phyloP scores from a whole-genome alignment of 2,329 filamentous ascomycete genomes.

The Fusarium pseudonygamai region DNA sequence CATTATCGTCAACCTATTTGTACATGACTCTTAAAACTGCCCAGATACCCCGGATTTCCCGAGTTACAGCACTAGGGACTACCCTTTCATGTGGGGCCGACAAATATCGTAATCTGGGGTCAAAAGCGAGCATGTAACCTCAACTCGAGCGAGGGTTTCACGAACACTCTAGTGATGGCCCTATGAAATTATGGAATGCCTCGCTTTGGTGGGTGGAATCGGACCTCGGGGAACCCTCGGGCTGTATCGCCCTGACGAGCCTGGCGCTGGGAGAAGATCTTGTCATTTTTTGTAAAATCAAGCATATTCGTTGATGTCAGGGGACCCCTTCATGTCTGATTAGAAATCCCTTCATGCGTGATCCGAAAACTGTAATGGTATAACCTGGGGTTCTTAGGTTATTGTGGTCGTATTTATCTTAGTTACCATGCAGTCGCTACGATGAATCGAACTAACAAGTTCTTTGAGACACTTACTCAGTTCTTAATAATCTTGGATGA shows the following conservation, averaged over 20 bases:
- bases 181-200: rapidly evolving
- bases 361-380: too few species aligned
- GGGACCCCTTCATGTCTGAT: rapidly evolving
- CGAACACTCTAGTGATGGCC: rapidly evolving
- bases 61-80: neutral
- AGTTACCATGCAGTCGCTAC: neutral
- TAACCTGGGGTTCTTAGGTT: rapidly evolving
- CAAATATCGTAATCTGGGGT: neutral
- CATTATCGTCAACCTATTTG: neutral
- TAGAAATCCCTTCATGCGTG: too few species aligned
- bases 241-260: too few species aligned
- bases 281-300: neutral
- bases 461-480: neutral
- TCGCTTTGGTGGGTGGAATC: neutral
- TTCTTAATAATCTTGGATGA: neutral
- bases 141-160: neutral
- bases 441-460: neutral
- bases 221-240: neutral
- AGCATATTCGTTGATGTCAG: neutral
- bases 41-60: neutral
- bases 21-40: neutral
- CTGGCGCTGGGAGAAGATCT: neutral
- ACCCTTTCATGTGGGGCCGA: neutral
- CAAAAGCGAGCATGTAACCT: neutral
- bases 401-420: neutral